Evolutionary conservation across 164 flowering plant genomes (phyloP).

Genomic region (Litsea cubeba): DNA sequence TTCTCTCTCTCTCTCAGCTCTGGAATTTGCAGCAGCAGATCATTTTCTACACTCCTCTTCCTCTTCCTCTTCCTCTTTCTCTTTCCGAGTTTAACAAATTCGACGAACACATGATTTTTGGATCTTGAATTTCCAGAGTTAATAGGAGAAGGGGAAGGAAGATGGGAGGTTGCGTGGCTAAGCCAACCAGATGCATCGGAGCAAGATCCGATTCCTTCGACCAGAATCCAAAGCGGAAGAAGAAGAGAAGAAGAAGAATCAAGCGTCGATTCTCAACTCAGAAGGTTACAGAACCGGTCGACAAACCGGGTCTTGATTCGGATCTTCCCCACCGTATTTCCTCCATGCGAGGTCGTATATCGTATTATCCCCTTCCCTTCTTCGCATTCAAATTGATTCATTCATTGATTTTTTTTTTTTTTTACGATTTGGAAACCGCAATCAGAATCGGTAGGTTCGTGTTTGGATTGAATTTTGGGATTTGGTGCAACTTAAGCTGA

Average conservation of each 20-base stretch:
- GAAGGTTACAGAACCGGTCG: constrained; percentile 26
- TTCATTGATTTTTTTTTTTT: not conserved
- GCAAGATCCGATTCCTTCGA: constrained; percentile 23
- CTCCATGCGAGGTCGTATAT: constrained; percentile 39
- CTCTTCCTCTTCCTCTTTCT: too few species aligned
- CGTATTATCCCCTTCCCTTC: not conserved
- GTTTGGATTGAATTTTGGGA: too few species aligned
- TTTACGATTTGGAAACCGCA: not conserved
- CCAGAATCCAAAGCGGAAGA: constrained; percentile 27
- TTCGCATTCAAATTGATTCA: too few species aligned
- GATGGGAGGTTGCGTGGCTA: constrained; percentile 30
- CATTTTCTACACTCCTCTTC: not conserved
- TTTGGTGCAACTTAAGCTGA: not conserved
- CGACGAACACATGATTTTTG: too few species aligned
- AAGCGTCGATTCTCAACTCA: constrained; percentile 35
- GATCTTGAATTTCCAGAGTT: too few species aligned
- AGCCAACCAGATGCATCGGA: constrained; percentile 49
- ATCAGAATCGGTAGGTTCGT: too few species aligned
- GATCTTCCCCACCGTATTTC: constrained; percentile 35
- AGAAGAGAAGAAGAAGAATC: constrained; percentile 4
- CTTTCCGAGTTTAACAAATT: too few species aligned
- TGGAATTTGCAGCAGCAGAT: not conserved
- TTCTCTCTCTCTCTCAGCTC: too few species aligned
- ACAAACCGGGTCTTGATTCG: not conserved
- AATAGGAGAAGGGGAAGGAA: not conserved